Evolutionary conservation across 306 rosid species (phyloP).

Genomic region (Cucumis cinereus): DNA sequence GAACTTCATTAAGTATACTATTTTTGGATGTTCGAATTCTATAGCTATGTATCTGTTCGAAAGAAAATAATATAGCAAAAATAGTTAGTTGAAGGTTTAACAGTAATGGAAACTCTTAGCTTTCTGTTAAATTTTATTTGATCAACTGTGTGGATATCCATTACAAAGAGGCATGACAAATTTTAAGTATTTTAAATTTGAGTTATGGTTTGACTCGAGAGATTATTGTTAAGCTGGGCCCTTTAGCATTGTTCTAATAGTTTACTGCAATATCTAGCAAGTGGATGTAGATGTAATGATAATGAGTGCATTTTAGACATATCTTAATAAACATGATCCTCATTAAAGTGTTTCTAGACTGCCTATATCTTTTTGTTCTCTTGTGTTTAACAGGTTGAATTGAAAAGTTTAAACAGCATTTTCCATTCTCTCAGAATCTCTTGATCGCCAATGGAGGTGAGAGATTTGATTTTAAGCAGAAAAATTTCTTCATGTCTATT

Average conservation of each 20-base stretch:
- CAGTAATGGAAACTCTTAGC: not conserved
- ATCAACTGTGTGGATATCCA: not conserved
- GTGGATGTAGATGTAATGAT: not conserved
- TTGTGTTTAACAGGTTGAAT: not conserved
- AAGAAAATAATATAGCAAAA: not conserved
- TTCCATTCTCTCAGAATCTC: not conserved
- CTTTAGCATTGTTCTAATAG: not conserved
- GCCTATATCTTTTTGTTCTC: not conserved
- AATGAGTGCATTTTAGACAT: not conserved
- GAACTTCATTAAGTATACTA: not conserved
- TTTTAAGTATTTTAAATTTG: not conserved
- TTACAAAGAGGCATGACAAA: not conserved
- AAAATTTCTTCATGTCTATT: not conserved
- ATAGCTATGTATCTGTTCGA: not conserved
- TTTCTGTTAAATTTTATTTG: not conserved
- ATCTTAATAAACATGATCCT: not conserved
- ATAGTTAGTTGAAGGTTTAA: not conserved
- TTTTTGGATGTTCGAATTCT: not conserved
- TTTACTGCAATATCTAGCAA: not conserved
- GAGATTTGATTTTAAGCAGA: not conserved
- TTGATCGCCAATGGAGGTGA: not conserved
- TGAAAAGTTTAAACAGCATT: not conserved
- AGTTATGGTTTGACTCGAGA: not conserved
- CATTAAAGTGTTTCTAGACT: not conserved
- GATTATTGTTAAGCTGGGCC: not conserved